Evolutionary conservation across 1,284 basidiomycete genomes (phyloP).

Genomic region (Takashimella koratensis): DNA sequence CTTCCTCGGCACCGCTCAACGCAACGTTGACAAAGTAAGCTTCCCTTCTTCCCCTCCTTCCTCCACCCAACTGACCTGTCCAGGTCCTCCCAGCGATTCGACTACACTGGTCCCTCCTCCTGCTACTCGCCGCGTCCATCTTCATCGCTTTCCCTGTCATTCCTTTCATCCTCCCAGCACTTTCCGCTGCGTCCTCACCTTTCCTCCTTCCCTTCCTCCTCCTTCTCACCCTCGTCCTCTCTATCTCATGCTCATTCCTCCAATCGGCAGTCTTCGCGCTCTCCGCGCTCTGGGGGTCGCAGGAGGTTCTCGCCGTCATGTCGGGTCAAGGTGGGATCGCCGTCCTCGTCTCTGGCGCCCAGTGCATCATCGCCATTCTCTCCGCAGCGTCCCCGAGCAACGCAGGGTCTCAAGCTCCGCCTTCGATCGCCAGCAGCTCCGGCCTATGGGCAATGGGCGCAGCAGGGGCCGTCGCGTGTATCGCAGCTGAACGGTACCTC

Average conservation of each 20-base stretch:
- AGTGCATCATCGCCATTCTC: slow-evolving; percentile 39
- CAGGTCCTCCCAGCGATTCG: slow-evolving; percentile 34
- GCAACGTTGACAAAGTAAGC: slow-evolving; percentile 38
- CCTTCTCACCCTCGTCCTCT: slow-evolving; percentile 31
- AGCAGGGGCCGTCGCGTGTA: slow-evolving; percentile 24
- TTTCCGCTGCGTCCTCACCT: slow-evolving; percentile 19
- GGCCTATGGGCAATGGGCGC: slow-evolving; percentile 41
- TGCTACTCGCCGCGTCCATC: slow-evolving; percentile 28
- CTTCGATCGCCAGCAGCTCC: slow-evolving; percentile 28
- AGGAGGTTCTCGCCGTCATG: slow-evolving; percentile 46
- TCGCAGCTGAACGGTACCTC: slow-evolving; percentile 29
- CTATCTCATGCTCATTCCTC: slow-evolving; percentile 39
- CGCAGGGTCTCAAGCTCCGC: too few species aligned
- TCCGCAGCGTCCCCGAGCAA: slow-evolving; percentile 13
- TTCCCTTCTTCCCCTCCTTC: too few species aligned
- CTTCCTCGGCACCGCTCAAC: slow-evolving; percentile 46
- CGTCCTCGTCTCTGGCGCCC: slow-evolving; percentile 41
- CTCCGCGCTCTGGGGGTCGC: slow-evolving; percentile 36
- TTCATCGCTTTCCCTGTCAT: slow-evolving; percentile 41
- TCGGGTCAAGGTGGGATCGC: slow-evolving; percentile 49
- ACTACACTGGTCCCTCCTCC: slow-evolving; percentile 34
- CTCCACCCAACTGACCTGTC: slow-evolving; percentile 3
- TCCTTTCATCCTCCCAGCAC: slow-evolving; percentile 31
- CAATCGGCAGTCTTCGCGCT: slow-evolving; percentile 46
- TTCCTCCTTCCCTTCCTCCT: slow-evolving; percentile 35